Conservation (phyloP, 2,329 filamentous ascomycete species). For the Aspergillus japonicus region DNA sequence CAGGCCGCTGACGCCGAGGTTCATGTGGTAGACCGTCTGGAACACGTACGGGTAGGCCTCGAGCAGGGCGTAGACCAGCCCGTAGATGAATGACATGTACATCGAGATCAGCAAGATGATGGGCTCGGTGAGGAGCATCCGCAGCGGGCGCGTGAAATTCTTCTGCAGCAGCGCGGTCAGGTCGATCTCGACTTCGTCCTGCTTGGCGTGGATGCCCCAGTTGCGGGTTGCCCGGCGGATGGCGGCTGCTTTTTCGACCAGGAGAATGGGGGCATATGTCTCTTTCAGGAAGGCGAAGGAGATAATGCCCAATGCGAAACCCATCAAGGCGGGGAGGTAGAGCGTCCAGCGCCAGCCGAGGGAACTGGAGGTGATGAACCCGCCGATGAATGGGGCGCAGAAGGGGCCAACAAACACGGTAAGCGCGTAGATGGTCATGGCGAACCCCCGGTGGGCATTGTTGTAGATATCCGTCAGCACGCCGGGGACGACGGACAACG, state of each 20-base stretch:
- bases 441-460: slow-evolving; percentile 45
- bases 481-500: slow-evolving; percentile 45
- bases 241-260: slow-evolving; percentile 52
- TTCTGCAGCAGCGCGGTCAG: slow-evolving; percentile 45
- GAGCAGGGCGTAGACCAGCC: slow-evolving; percentile 30
- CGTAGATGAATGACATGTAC: slow-evolving; percentile 35
- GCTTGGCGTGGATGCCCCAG: slow-evolving; percentile 56
- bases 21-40: slow-evolving; percentile 63
- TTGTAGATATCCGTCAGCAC: slow-evolving; percentile 54
- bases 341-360: slow-evolving; percentile 53
- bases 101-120: slow-evolving; percentile 36
- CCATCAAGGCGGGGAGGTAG: slow-evolving; percentile 52
- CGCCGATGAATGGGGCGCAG: slow-evolving; percentile 54
- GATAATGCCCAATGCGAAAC: slow-evolving; percentile 41
- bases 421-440: slow-evolving; percentile 50
- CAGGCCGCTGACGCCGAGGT: slow-evolving; percentile 68
- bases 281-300: slow-evolving; percentile 48
- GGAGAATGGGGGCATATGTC: slow-evolving; percentile 53
- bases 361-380: slow-evolving; percentile 51
- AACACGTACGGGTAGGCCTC: slow-evolving; percentile 38
- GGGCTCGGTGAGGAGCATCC: slow-evolving; percentile 38
- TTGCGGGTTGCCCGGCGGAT: slow-evolving; percentile 52
- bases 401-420: slow-evolving; percentile 54
- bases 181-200: slow-evolving; percentile 51
- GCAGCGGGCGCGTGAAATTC: slow-evolving; percentile 45